These are phyloP conservation scores for Quercus gilva DNA, from an alignment of 306 rosid genomes.

Conservation along the genomic window DNA sequence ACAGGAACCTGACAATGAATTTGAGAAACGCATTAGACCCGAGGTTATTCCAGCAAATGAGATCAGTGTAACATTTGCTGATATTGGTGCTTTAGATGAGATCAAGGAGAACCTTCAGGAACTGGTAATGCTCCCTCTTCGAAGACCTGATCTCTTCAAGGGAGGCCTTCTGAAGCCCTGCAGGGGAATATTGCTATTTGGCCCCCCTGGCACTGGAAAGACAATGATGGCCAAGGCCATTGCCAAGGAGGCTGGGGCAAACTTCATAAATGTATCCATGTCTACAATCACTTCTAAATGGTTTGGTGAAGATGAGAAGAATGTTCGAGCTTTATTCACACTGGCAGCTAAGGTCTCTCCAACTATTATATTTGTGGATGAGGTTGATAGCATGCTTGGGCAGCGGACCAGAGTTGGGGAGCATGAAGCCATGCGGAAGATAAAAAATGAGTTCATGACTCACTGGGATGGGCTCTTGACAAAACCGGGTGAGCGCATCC, in stretches of 20 bases:
- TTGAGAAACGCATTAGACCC: slow-evolving; percentile 92
- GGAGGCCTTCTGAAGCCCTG: slow-evolving; percentile 97
- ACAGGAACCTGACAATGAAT: slow-evolving; percentile 92
- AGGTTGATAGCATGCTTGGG: slow-evolving; percentile 99
- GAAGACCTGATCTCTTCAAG: slow-evolving; percentile 88
- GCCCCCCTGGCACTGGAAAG: slow-evolving; percentile 98
- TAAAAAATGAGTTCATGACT: slow-evolving; percentile 90
- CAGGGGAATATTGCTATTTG: slow-evolving; percentile 86
- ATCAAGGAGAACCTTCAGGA: slow-evolving; percentile 96
- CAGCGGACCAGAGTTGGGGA: slow-evolving; percentile 91
- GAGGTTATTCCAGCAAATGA: slow-evolving; percentile 90
- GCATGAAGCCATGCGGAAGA: slow-evolving; percentile 98
- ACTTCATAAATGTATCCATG: slow-evolving; percentile 97
- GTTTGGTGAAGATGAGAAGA: slow-evolving; percentile 99
- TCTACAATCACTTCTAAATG: slow-evolving; percentile 97
- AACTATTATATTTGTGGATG: slow-evolving; percentile 92
- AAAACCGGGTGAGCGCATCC: slow-evolving; percentile 72
- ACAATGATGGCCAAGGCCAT: slow-evolving; percentile 99
- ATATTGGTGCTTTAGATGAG: slow-evolving; percentile 88
- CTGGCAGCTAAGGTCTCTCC: slow-evolving; percentile 94
- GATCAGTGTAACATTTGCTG: slow-evolving; percentile 72
- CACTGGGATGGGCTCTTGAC: slow-evolving; percentile 97
- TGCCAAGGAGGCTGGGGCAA: slow-evolving; percentile 96
- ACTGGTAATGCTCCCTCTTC: slow-evolving; percentile 92
- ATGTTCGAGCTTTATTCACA: slow-evolving; percentile 89